Conservation (phyloP, 768 basidiomycete species). For the Termitomyces sp. region DNA sequence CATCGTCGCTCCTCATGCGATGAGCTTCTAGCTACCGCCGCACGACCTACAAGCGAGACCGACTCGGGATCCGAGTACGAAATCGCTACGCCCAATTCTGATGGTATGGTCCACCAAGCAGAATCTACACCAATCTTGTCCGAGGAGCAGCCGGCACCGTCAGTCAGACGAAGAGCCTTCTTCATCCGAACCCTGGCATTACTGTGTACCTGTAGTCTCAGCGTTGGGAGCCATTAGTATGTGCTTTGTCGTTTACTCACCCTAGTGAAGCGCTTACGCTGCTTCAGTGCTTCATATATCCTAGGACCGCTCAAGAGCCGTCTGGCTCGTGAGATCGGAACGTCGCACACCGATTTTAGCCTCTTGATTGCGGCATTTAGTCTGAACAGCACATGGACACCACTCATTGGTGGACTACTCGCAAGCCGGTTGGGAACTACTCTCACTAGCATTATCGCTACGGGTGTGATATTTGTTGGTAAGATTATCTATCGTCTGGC, state of each 20-base stretch:
- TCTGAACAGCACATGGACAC: conserved; percentile 72
- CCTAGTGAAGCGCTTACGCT: neutral
- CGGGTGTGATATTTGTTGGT: conserved; percentile 67
- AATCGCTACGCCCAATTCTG: conserved; percentile 15
- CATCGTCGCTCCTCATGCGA: conserved; percentile 27
- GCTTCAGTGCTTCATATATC: conserved; percentile 60
- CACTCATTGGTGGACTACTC: conserved; percentile 71
- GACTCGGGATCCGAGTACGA: conserved; percentile 18
- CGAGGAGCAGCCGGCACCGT: neutral
- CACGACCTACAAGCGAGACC: conserved; percentile 6
- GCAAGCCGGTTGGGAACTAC: conserved; percentile 73
- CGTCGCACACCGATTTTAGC: conserved; percentile 75
- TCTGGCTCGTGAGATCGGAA: conserved; percentile 64
- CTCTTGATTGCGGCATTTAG: conserved; percentile 75
- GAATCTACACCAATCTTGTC: neutral
- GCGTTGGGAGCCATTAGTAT: conserved; percentile 77
- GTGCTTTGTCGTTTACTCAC: conserved; percentile 16
- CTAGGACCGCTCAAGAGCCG: conserved; percentile 78
- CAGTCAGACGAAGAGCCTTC: conserved; percentile 29
- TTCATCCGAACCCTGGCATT: conserved; percentile 59
- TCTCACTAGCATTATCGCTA: conserved; percentile 67
- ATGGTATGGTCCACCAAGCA: conserved; percentile 18
- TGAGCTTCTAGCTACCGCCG: conserved; percentile 19
- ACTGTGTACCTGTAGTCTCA: conserved; percentile 68
- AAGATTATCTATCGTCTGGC: conserved; percentile 5